Percentiles rank a stretch among this genome's conserved stretches.
These are phyloP conservation scores for Pharnaceum exiguum DNA, from an alignment of 148 eudicot genomes.

Conservation along the genomic window DNA sequence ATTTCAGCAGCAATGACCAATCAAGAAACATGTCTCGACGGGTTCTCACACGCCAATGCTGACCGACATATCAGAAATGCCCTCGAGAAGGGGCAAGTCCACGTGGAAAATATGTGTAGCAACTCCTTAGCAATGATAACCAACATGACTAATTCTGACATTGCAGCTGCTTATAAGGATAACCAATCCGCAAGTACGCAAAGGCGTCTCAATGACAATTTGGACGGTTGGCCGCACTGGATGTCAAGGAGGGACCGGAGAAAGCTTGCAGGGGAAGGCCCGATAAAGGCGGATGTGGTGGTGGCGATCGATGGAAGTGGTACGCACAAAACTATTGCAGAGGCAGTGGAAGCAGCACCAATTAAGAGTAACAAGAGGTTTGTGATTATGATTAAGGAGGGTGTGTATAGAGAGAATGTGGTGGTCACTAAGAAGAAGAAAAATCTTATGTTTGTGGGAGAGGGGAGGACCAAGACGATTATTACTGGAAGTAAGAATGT, in stretches of 20 bases:
- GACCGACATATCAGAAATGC: conserved; percentile 47
- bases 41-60: conserved; percentile 49
- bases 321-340: conserved; percentile 41
- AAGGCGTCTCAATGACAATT: conserved; percentile 8
- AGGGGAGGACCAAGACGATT: conserved; percentile 56
- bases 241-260: conserved; percentile 56
- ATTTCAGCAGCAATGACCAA: conserved; percentile 75
- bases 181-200: background rate
- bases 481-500: conserved; percentile 67
- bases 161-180: conserved; percentile 18
- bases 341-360: conserved; percentile 75
- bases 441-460: conserved; percentile 75
- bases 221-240: conserved; percentile 57
- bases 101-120: conserved; percentile 69
- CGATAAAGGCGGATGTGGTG: conserved; percentile 44
- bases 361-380: conserved; percentile 43
- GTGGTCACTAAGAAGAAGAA: conserved; percentile 52
- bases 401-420: conserved; percentile 74
- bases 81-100: conserved; percentile 30
- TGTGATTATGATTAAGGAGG: conserved; percentile 64
- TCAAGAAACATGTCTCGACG: conserved; percentile 75
- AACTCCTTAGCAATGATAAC: conserved; percentile 69
- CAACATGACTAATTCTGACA: conserved; percentile 57
- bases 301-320: conserved; percentile 87
- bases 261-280: conserved; percentile 34